These are phyloP conservation scores for Syzygium jambos DNA, from an alignment of 345 rosid species.

Conservation along the genomic window DNA sequence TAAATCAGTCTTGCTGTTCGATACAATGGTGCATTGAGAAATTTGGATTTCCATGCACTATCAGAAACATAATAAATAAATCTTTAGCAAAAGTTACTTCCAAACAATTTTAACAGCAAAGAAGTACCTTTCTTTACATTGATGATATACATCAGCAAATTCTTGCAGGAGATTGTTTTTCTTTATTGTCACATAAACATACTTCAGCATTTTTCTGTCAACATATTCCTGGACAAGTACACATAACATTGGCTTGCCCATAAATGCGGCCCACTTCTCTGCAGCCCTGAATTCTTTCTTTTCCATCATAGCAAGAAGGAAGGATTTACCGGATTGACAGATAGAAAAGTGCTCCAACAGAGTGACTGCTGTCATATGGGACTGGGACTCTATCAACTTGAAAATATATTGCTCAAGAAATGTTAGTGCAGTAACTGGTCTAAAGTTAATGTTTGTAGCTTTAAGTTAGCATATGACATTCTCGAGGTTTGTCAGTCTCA, in stretches of 20 bases:
- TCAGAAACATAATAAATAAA: background rate
- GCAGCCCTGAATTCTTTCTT: constrained; percentile 70
- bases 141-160: constrained; percentile 61
- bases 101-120: background rate
- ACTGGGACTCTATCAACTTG: constrained; percentile 42
- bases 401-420: constrained; percentile 58
- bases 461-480: constrained; percentile 24
- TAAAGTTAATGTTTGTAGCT: constrained; percentile 14
- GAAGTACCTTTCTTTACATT: constrained; percentile 70
- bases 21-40: background rate
- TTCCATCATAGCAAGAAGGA: constrained; percentile 68
- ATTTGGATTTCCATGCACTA: background rate
- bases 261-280: constrained; percentile 89
- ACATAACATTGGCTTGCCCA: constrained; percentile 75
- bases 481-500: constrained; percentile 44
- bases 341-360: constrained; percentile 76
- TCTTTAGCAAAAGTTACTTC: background rate
- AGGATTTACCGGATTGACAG: constrained; percentile 59
- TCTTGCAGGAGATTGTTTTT: constrained; percentile 64
- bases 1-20: background rate
- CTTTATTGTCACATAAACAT: constrained; percentile 57
- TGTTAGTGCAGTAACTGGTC: constrained; percentile 19
- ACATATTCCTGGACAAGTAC: constrained; percentile 60
- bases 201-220: constrained; percentile 65
- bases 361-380: constrained; percentile 54